These are phyloP conservation scores for Komagataella ulmi DNA, from an alignment of 805 yeast genomes.

Conservation along the genomic window DNA sequence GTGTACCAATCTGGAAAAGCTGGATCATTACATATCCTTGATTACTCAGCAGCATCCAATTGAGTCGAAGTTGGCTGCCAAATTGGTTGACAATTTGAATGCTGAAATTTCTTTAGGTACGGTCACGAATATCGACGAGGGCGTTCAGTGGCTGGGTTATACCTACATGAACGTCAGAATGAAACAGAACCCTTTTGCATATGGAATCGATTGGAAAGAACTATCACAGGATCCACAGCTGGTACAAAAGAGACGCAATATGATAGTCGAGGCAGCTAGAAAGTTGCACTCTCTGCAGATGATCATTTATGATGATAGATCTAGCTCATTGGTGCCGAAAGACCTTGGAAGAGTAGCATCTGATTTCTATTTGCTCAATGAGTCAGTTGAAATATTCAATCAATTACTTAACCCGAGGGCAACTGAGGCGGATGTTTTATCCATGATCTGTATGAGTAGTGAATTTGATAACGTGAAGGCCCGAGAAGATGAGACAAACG, in stretches of 20 bases:
- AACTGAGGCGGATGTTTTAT: constrained; percentile 81
- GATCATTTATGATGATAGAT: constrained; percentile 82
- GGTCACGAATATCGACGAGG: constrained; percentile 89
- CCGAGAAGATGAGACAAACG: constrained; percentile 77
- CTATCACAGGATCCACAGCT: constrained; percentile 72
- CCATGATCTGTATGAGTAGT: constrained; percentile 82
- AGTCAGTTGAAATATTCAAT: constrained; percentile 81
- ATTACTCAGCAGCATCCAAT: constrained; percentile 94
- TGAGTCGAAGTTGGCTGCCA: constrained; percentile 69
- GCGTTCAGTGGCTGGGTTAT: constrained; percentile 94
- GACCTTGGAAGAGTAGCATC: constrained; percentile 92
- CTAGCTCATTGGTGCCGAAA: constrained; percentile 69
- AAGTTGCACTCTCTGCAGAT: constrained; percentile 78
- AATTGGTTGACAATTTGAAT: constrained; percentile 81
- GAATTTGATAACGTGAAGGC: constrained; percentile 87
- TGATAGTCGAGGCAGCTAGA: constrained; percentile 73
- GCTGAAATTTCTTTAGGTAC: constrained; percentile 96
- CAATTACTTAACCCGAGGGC: constrained; percentile 74
- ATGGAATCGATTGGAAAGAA: constrained; percentile 85
- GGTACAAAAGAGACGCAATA: constrained; percentile 55
- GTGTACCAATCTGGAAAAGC: constrained; percentile 66
- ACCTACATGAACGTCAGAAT: constrained; percentile 89
- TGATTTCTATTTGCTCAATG: constrained; percentile 78
- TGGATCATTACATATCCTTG: constrained; percentile 81
- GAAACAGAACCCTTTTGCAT: constrained; percentile 87